Evolutionary conservation across 2,329 filamentous ascomycete genomes (phyloP).

Genomic region (Alternaria arborescens): DNA sequence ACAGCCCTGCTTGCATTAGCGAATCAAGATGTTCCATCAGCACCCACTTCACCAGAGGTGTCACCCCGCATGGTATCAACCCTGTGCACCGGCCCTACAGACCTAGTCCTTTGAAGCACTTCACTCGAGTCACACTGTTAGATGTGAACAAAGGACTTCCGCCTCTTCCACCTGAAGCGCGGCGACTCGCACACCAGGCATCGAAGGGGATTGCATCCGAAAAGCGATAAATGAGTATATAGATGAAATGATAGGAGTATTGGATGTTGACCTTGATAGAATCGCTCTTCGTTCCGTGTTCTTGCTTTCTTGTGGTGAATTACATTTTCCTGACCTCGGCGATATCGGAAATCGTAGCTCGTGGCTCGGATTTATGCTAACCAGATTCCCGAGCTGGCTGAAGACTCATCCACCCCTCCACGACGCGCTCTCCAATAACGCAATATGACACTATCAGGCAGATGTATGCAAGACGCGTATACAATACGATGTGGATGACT

Average conservation of each 20-base stretch:
- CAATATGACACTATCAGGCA: slow-evolving; percentile 2
- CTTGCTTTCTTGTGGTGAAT: not conserved
- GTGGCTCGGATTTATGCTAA: slow-evolving; percentile 12
- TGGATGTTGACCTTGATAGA: not conserved
- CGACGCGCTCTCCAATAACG: slow-evolving; percentile 1
- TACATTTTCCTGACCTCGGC: slow-evolving; percentile 14
- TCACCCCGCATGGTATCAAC: slow-evolving; percentile 1
- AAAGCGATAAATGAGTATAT: not conserved
- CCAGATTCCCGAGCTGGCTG: slow-evolving; percentile 10
- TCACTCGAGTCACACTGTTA: not conserved
- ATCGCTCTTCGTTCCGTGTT: not conserved
- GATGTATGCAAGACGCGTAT: not conserved
- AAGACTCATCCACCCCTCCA: slow-evolving; percentile 10
- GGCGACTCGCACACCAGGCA: not conserved
- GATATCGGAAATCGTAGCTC: slow-evolving; percentile 17
- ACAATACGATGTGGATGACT: not conserved
- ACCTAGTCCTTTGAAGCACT: slow-evolving; percentile 6
- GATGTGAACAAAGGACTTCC: slow-evolving; percentile 20
- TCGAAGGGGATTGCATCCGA: not conserved
- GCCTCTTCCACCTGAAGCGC: slow-evolving; percentile 14
- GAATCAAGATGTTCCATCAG: not conserved
- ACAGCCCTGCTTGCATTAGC: not conserved
- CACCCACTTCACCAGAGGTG: not conserved
- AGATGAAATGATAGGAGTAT: not conserved
- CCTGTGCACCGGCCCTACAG: slow-evolving; percentile 10